phyloP scores from a whole-genome alignment of 108 stramenopile species.

The Skeletonema menzelii region DNA sequence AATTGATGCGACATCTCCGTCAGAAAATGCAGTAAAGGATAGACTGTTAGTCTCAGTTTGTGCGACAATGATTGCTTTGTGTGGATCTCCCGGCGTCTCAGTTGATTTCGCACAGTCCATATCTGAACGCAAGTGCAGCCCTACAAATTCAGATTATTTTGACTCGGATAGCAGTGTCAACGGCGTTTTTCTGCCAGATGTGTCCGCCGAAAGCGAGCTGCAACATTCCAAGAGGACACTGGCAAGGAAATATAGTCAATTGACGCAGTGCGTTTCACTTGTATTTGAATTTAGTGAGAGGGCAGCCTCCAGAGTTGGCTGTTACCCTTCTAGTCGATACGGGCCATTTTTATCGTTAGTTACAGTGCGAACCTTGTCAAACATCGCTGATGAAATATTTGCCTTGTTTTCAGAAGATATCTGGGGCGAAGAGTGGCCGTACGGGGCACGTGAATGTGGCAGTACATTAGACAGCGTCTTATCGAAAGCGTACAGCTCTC shows the following conservation, averaged over 20 bases:
- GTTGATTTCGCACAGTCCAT: neutral
- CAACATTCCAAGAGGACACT: conserved; percentile 25
- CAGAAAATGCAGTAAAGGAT: conserved; percentile 30
- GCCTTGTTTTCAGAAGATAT: conserved; percentile 50
- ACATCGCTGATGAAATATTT: conserved; percentile 67
- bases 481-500: conserved; percentile 58
- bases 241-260: conserved; percentile 60
- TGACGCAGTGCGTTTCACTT: conserved; percentile 62
- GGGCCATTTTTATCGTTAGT: conserved; percentile 80
- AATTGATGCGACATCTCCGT: conserved; percentile 22
- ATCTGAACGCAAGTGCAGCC: neutral
- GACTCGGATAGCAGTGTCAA: conserved; percentile 80
- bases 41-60: conserved; percentile 57
- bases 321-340: conserved; percentile 17
- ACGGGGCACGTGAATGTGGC: conserved; percentile 55
- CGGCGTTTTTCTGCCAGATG: conserved; percentile 41
- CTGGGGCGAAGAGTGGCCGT: conserved; percentile 66
- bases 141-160: conserved; percentile 55
- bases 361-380: conserved; percentile 57
- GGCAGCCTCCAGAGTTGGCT: conserved; percentile 26
- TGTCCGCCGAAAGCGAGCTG: conserved; percentile 11
- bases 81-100: conserved; percentile 58
- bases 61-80: conserved; percentile 56
- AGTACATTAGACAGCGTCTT: conserved; percentile 59
- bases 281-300: conserved; percentile 56